Percentiles rank a stretch among this genome's conserved stretches.
These are phyloP conservation scores for Pterulicium gracile DNA, from an alignment of 1,284 basidiomycete species.

Conservation along the genomic window DNA sequence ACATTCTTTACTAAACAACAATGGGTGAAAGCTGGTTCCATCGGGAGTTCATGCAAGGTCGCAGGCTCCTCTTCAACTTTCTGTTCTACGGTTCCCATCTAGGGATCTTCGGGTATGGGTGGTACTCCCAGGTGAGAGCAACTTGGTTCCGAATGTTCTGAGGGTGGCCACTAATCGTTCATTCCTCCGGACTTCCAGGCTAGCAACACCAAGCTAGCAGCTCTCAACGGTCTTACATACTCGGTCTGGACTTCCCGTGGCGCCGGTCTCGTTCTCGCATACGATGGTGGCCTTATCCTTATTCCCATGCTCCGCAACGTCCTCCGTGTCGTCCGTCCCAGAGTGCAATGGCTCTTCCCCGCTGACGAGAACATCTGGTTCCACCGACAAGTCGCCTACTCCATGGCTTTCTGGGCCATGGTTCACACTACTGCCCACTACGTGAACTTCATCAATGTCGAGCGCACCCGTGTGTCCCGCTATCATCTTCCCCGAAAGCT, in stretches of 20 bases:
- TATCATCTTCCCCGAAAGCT: constrained; percentile 2
- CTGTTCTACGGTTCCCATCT: constrained; percentile 70
- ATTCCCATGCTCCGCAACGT: constrained; percentile 81
- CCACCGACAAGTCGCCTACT: constrained; percentile 85
- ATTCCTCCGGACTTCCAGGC: constrained; percentile 35
- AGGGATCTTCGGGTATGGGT: constrained; percentile 65
- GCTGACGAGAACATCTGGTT: constrained; percentile 91
- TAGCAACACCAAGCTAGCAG: constrained; percentile 51
- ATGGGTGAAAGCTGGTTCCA: constrained; percentile 65
- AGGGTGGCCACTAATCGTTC: no score
- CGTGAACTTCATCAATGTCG: constrained; percentile 84
- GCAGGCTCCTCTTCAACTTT: constrained; percentile 61
- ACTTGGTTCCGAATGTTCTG: no score
- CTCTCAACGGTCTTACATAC: constrained; percentile 65
- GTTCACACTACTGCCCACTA: constrained; percentile 87
- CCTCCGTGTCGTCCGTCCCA: constrained; percentile 71
- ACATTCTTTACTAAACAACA: constrained; percentile 11
- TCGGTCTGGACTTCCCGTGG: constrained; percentile 84
- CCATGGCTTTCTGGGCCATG: constrained; percentile 78
- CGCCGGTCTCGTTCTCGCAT: constrained; percentile 77
- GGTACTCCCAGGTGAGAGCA: constrained; percentile 59
- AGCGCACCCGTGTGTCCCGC: constrained; percentile 52
- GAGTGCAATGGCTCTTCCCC: constrained; percentile 67
- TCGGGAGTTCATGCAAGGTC: constrained; percentile 51
- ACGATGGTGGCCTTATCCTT: constrained; percentile 74